Evolutionary conservation across 441 rosid genomes (phyloP), one percentile per base, ranked within the genome.

Genomic region (Lepidium campestre): DNA sequence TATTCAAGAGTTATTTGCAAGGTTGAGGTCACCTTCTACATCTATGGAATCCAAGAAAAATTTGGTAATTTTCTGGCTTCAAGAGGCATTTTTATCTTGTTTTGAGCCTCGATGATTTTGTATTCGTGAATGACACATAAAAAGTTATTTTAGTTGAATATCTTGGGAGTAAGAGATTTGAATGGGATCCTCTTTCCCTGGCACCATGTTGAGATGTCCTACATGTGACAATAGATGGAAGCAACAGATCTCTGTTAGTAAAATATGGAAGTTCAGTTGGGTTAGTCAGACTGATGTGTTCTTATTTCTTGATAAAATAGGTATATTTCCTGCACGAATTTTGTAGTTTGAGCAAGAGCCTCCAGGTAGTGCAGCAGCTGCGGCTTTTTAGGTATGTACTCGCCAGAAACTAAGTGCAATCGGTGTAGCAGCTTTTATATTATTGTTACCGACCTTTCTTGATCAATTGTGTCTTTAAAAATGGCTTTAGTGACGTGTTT

Each of bases 321-420:
- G 98, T 92, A 29, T 79, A 83, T 77, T 95, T 95, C 87, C 78
- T 95, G 86, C 90, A 83, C 29, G 99, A 95, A 70, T 95, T 95
- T 82, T 95, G 99, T 79, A 84, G 91, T 78, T 82, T 95, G 80
- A 90, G 95, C 89, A 95, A 92, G 85, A 95, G 95, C 78, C 79
- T 90, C 67, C 98, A 86, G 74, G 85, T 90, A 91, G 96, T 85
- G 57, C 97, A 95, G 85, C 97, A 92, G 86, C 83, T 92, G 62
- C 91, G 89, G 63, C 89, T 95, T 31, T 90, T 87, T 86, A 88
- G 98, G 98, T 95, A 81, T 60, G 74, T 61, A 57, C 48, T 39
- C 58, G 13, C 54, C 46, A 7, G 69, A 67, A 67, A 60, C 65
- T 74, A 34, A 46, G 45, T 50, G 56, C 46, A 39, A 32, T 44